phyloP scores from a whole-genome alignment of 306 rosid genomes.

The Alnus glutinosa region DNA sequence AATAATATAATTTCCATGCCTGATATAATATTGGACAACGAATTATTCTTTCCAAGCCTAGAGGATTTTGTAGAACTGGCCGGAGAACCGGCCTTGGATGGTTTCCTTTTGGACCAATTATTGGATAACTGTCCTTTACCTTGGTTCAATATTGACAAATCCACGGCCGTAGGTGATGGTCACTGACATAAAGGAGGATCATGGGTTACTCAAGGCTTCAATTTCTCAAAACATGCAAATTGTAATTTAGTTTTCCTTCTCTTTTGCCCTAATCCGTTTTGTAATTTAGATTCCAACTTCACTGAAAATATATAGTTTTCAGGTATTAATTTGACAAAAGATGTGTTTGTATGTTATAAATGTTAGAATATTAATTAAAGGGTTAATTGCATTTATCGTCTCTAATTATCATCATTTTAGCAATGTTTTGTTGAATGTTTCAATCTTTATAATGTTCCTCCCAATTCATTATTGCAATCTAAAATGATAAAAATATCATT shows the following conservation, averaged over 20 bases:
- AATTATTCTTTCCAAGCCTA: conserved; percentile 32
- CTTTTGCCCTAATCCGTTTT: not conserved
- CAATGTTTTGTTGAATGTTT: too few species aligned
- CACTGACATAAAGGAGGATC: conserved; percentile 15
- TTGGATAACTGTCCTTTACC: conserved; percentile 15
- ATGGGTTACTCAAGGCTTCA: not conserved
- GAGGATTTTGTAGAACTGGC: conserved; percentile 38
- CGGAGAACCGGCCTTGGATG: conserved; percentile 32
- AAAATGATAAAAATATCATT: too few species aligned
- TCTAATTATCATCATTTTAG: too few species aligned
- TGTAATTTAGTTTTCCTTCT: not conserved
- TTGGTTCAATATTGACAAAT: conserved; percentile 28
- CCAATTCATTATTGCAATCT: too few species aligned
- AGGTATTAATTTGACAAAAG: not conserved
- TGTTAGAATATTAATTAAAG: too few species aligned
- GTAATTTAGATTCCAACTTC: not conserved
- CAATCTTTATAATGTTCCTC: too few species aligned
- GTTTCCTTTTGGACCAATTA: conserved; percentile 24
- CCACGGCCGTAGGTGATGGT: conserved; percentile 20
- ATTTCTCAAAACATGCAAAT: not conserved
- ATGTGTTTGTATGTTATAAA: not conserved
- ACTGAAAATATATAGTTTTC: not conserved
- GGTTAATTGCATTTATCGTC: too few species aligned
- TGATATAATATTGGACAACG: conserved; percentile 24
- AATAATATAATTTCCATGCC: not conserved